A percentile compares a stretch with the other conserved stretches of the same genome.
phyloP scores from a whole-genome alignment of 2,329 filamentous ascomycete genomes.

The Penicillium corylophilum region DNA sequence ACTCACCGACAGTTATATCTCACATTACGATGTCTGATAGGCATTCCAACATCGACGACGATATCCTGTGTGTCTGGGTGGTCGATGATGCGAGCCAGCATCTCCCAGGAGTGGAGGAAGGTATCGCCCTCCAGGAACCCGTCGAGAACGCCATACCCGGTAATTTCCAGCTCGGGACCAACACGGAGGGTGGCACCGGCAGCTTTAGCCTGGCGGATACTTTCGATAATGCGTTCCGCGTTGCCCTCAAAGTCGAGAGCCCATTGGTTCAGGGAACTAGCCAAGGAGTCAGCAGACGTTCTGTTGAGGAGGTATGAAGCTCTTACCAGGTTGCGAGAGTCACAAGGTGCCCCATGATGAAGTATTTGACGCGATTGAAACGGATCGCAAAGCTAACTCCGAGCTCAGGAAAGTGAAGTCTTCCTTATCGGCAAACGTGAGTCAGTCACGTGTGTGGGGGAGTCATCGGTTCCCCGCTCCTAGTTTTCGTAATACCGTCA shows the following conservation, averaged over 20 bases:
- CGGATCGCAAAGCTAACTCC: not conserved
- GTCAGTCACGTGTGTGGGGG: conserved; percentile 24
- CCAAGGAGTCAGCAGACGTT: not conserved
- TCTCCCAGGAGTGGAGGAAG: conserved; percentile 62
- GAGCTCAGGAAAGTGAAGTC: not conserved
- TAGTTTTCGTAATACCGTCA: conserved; percentile 7
- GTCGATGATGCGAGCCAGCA: conserved; percentile 59
- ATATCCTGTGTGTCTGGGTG: conserved; percentile 64
- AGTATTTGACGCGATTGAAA: not conserved
- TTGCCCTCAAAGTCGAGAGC: conserved; percentile 66
- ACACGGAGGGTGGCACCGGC: conserved; percentile 62
- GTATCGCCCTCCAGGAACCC: conserved; percentile 62
- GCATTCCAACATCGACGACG: conserved; percentile 63
- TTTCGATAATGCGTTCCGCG: conserved; percentile 61
- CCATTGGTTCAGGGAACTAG: conserved; percentile 46
- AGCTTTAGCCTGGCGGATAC: conserved; percentile 60
- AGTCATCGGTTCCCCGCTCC: conserved; percentile 13
- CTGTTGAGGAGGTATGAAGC: not conserved
- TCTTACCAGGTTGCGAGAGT: conserved; percentile 47
- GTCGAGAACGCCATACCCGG: conserved; percentile 66
- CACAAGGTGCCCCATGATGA: conserved; percentile 40
- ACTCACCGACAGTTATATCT: conserved; percentile 61
- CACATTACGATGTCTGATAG: conserved; percentile 61
- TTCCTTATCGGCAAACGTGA: conserved; percentile 2
- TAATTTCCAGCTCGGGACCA: conserved; percentile 56